phyloP scores from a whole-genome alignment of 306 rosid genomes.

The Coriaria nepalensis region DNA sequence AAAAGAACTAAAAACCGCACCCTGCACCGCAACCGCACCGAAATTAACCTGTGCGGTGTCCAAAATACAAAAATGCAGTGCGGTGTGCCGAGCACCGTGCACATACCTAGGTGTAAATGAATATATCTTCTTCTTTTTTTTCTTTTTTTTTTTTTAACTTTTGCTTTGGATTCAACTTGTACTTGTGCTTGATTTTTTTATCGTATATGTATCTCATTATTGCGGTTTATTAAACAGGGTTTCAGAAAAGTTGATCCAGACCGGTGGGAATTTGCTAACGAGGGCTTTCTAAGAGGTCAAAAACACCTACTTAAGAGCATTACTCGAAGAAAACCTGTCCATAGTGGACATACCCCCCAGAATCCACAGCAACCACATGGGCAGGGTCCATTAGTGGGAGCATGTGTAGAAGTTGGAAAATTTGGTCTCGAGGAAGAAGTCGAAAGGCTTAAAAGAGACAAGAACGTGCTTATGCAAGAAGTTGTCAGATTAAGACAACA shows the following conservation, averaged over 20 bases:
- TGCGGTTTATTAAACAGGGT: constrained; percentile 41
- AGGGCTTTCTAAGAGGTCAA: constrained; percentile 87
- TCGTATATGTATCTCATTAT: constrained; percentile 1
- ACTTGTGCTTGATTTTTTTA: constrained; percentile 5
- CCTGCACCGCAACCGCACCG: too few species aligned
- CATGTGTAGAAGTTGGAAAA: constrained; percentile 96
- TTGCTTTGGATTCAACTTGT: neutral
- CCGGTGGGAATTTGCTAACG: constrained; percentile 98
- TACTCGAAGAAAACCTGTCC: constrained; percentile 77
- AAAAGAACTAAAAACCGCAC: too few species aligned
- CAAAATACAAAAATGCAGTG: too few species aligned
- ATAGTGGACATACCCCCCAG: constrained; percentile 52
- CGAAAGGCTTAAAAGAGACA: constrained; percentile 91
- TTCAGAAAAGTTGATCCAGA: constrained; percentile 98
- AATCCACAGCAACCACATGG: constrained; percentile 57
- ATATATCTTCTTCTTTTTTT: neutral
- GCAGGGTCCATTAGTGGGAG: constrained; percentile 69
- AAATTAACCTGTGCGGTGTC: too few species aligned
- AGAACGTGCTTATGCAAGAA: constrained; percentile 96
- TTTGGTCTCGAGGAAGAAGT: constrained; percentile 98
- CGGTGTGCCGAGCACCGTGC: too few species aligned
- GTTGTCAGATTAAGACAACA: constrained; percentile 97
- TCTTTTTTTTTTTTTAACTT: neutral
- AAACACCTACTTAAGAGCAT: constrained; percentile 82
- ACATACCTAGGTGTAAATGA: neutral